Percentiles rank a stretch among this genome's conserved stretches.
Evolutionary conservation across 2,329 filamentous ascomycete species (phyloP).

Genomic region (Sclerotinia borealis): DNA sequence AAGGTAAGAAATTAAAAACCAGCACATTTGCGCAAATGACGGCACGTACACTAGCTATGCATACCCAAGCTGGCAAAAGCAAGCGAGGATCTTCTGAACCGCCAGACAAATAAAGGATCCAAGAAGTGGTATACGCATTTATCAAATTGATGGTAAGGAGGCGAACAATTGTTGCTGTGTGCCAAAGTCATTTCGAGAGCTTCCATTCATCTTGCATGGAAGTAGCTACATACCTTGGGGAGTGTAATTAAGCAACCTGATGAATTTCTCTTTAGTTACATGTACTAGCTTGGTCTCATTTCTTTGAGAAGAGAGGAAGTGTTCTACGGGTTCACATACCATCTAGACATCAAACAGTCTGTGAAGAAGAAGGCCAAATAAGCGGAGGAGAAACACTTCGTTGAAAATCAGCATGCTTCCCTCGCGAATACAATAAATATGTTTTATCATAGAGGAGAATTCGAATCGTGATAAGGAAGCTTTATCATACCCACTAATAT

Average conservation of each 20-base stretch:
- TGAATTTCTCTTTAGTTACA: neutral
- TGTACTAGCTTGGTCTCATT: neutral
- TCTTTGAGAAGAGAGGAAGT: neutral
- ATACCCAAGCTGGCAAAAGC: slow-evolving; percentile 71
- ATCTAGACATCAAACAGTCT: slow-evolving; percentile 78
- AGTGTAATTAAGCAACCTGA: slow-evolving; percentile 76
- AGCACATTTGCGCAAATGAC: neutral
- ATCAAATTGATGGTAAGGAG: slow-evolving; percentile 68
- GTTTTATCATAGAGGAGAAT: neutral
- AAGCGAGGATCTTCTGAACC: slow-evolving; percentile 64
- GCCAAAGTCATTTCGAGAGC: neutral
- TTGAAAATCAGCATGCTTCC: neutral
- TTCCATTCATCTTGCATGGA: neutral
- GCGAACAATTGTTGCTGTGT: slow-evolving; percentile 66
- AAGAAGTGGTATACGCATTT: slow-evolving; percentile 69
- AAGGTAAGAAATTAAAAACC: neutral
- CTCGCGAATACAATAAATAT: neutral
- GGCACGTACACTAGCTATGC: slow-evolving; percentile 60
- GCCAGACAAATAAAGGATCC: slow-evolving; percentile 63
- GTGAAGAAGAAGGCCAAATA: slow-evolving; percentile 80
- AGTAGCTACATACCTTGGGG: slow-evolving; percentile 43
- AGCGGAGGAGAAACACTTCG: slow-evolving; percentile 66
- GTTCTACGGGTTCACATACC: slow-evolving; percentile 42
- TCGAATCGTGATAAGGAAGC: neutral
- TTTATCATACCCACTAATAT: neutral